Percentiles rank a stretch among this genome's conserved stretches.
phyloP scores from a whole-genome alignment of 805 yeast species.

The Metschnikowia cubensis region DNA sequence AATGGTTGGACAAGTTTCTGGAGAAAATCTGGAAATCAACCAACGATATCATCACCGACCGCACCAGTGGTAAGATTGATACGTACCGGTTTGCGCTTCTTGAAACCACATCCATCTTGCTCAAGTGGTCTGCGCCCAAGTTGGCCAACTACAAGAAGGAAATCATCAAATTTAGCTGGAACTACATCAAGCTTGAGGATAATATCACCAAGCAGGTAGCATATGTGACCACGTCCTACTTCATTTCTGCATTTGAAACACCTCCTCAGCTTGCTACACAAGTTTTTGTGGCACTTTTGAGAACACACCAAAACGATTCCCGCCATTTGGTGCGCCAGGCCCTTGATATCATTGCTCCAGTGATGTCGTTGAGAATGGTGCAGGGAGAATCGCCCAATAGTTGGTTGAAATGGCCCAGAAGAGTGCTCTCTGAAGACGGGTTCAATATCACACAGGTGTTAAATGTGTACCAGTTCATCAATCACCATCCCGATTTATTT shows the following conservation, averaged over 20 bases:
- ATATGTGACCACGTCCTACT: conserved; percentile 79
- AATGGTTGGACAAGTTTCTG: conserved; percentile 65
- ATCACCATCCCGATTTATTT: conserved; percentile 79
- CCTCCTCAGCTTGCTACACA: conserved; percentile 86
- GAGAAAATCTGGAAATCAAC: conserved; percentile 70
- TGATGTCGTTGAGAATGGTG: conserved; percentile 62
- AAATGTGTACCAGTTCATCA: conserved; percentile 84
- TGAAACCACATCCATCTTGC: conserved; percentile 73
- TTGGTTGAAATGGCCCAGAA: conserved; percentile 94
- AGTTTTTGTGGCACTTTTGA: conserved; percentile 82
- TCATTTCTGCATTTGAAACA: conserved; percentile 83
- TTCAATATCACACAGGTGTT: conserved; percentile 81
- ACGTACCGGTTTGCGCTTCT: conserved; percentile 70
- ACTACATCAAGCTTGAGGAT: conserved; percentile 84
- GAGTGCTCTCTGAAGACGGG: conserved; percentile 87
- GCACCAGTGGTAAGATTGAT: conserved; percentile 68
- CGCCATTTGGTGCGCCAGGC: conserved; percentile 82
- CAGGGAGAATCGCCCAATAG: conserved; percentile 50
- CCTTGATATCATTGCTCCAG: conserved; percentile 83
- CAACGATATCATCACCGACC: conserved; percentile 46
- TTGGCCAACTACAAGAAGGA: conserved; percentile 69
- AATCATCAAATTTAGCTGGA: conserved; percentile 92
- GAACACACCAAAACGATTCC: conserved; percentile 83
- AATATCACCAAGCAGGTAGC: conserved; percentile 88
- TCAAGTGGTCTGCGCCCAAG: conserved; percentile 60